A percentile compares a stretch with the other conserved stretches of the same genome.
Evolutionary conservation across 495 filamentous ascomycete species (phyloP).

Genomic region (Penicillium alfredii): DNA sequence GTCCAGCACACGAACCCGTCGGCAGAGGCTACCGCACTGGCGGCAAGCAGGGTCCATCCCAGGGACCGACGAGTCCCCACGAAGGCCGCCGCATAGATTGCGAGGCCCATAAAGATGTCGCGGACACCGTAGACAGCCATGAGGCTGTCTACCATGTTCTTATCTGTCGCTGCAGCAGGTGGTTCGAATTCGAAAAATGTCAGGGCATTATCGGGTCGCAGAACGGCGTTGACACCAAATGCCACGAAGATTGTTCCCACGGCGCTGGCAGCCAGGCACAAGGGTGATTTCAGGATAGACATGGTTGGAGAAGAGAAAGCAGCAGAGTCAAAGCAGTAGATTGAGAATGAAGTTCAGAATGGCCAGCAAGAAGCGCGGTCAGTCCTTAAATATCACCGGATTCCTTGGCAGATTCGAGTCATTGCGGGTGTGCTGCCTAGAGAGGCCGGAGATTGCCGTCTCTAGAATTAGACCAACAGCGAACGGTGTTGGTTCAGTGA

Average conservation of each 20-base stretch:
- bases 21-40: conserved; percentile 35
- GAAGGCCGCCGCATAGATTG: conserved; percentile 34
- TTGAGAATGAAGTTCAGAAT: conserved; percentile 2
- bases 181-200: conserved; percentile 40
- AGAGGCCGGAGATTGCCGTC: no score
- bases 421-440: no score
- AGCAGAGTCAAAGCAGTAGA: conserved; percentile 4
- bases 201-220: conserved; percentile 40
- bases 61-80: conserved; percentile 36
- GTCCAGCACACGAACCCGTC: conserved; percentile 43
- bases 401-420: no score
- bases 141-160: conserved; percentile 33
- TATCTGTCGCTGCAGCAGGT: conserved; percentile 25
- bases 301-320: conserved; percentile 4
- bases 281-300: no score
- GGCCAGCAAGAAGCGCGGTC: no score
- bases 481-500: no score
- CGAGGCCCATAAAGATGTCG: conserved; percentile 50
- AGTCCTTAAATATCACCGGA: no score
- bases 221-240: conserved; percentile 45
- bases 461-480: no score
- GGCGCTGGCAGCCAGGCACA: conserved; percentile 21
- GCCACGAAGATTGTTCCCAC: conserved; percentile 41
- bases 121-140: conserved; percentile 46
- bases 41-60: conserved; percentile 42